Evolutionary conservation across 371 early-diverging fungal species (phyloP), one percentile per base, ranked within the genome.

Genomic region (Rhizopus microsporus): DNA sequence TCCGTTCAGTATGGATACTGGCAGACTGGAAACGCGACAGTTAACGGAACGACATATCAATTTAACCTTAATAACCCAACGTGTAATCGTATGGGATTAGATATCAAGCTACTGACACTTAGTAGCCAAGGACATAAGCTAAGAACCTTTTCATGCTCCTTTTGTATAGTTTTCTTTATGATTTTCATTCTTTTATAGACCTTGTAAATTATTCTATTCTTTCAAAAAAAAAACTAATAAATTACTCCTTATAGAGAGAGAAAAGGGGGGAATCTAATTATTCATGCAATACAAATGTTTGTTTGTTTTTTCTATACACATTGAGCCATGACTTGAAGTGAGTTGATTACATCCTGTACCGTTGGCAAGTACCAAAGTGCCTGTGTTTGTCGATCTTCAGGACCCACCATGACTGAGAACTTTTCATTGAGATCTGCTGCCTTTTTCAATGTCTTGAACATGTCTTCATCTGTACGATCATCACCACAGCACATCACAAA

Each of bases 381-480:
- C 10, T 77, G 69, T 13, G 95, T 93, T 73, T 85, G 87, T 72
- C 91, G 90, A 48, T 84, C 85, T 30, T 90, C 85, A 23, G 84
- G 62, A 3, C 94, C 93, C 32, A 93, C 82, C 40, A 88, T 89
- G 39, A 80, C 68, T 3, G 88, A 86, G 60, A 88, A 89, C 38
- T 79, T 73, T 16, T 78, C 76, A 23, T 62, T 59, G 7, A 67
- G 38, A 15, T 51, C 54, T 0, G 51, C 58, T 34, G 72, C 57
- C 57, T 81, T 82, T 44, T 75, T 80, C 45, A 89, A 51, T 0
- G 83, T 80, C 13, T 85, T 78, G 69, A 90, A 90, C 96, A 97
- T 95, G 65, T 96, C 96, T 63, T 95, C 96, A 61, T 97, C 96
- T 6, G 95, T 97, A 65, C 87, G 82, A 75, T 96, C 96, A 68